Base-by-base conservation (phyloP, 2,329 filamentous ascomycete genomes). In the Metarhizium humberi region DNA sequence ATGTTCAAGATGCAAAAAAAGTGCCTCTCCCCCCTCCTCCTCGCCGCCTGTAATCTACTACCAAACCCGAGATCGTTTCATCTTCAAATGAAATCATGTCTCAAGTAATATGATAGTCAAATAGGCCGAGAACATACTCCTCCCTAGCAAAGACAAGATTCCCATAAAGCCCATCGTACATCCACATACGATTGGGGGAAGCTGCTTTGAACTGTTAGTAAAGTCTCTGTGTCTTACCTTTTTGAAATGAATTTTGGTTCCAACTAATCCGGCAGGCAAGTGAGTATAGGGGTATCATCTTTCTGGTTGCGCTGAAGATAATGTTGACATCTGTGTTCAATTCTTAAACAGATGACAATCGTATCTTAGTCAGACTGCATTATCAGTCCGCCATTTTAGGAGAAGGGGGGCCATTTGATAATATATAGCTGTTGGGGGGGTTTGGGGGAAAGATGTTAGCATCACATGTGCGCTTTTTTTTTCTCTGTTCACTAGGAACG, bases 401-500 rank as follows among this genome's bases (percentile, higher is more conserved):
- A 20, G 11, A 32, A 45, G 18, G 16, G 38, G 14, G 50, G 25
- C n/a, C 16, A 14, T 20, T 45, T 20, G 32, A 11, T 45, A 29
- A 48, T 29, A 42, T 14, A 45, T 3, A 29, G 16, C 10, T 30
- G 45, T 18, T 18, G n/a, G 45, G 45, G 18, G 16, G 30, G 6
- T 16, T 30, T 36, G 13, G 38, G 45, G 32, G 20, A 49, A 51
- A 20, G 38, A 8, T 34, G 56, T 56, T 54, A 58, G 52, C 49
- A 51, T 59, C 48, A 48, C 32, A 10, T 43, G 38, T 42, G 48
- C 49, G 36, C 5, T 13, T 40, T 40, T 16, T 14, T 16, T 13
- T 0, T 5, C 11, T 40, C 13, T 13, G 38, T 40, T 40, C 38
- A 14, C 58, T 51, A 61, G 10, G 60, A 46, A 36, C 59, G 58